These are phyloP conservation scores for Amanita rimosa DNA, from an alignment of 768 basidiomycete species.

Conservation along the genomic window DNA sequence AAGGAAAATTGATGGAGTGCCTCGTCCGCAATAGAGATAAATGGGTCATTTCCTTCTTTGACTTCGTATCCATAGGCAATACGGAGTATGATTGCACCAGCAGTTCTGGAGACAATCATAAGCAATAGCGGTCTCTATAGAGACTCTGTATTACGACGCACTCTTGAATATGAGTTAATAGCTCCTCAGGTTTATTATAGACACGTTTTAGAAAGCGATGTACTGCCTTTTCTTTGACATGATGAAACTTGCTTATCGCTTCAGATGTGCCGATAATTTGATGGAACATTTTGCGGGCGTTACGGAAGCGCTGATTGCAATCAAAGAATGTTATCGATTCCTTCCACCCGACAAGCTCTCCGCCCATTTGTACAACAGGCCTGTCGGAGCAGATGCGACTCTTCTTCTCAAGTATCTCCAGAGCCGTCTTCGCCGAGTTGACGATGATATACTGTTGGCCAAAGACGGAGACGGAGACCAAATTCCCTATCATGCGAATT, in stretches of 20 bases:
- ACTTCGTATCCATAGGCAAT: constrained; percentile 20
- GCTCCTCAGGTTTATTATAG: constrained; percentile 21
- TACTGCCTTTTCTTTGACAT: constrained; percentile 27
- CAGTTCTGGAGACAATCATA: neutral
- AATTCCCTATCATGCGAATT: neutral
- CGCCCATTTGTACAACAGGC: constrained; percentile 30
- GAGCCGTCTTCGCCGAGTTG: constrained; percentile 26
- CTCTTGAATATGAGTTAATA: constrained; percentile 25
- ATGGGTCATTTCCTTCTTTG: constrained; percentile 19
- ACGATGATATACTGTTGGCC: constrained; percentile 24
- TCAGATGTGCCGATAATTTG: constrained; percentile 25
- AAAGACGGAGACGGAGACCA: constrained; percentile 1
- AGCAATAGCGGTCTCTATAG: neutral
- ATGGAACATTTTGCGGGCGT: constrained; percentile 28
- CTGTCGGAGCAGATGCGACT: constrained; percentile 48
- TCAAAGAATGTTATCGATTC: constrained; percentile 23
- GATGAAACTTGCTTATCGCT: constrained; percentile 25
- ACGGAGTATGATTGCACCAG: constrained; percentile 13
- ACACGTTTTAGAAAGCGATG: constrained; percentile 27
- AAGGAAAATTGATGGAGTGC: constrained; percentile 14
- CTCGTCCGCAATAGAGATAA: constrained; percentile 17
- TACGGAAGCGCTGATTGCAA: constrained; percentile 28
- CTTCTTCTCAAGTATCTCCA: constrained; percentile 41
- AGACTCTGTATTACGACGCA: constrained; percentile 12
- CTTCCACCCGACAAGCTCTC: constrained; percentile 31